These are phyloP conservation scores for Neofusicoccum sp. DNA, from an alignment of 2,329 filamentous ascomycete species.

Conservation along the genomic window DNA sequence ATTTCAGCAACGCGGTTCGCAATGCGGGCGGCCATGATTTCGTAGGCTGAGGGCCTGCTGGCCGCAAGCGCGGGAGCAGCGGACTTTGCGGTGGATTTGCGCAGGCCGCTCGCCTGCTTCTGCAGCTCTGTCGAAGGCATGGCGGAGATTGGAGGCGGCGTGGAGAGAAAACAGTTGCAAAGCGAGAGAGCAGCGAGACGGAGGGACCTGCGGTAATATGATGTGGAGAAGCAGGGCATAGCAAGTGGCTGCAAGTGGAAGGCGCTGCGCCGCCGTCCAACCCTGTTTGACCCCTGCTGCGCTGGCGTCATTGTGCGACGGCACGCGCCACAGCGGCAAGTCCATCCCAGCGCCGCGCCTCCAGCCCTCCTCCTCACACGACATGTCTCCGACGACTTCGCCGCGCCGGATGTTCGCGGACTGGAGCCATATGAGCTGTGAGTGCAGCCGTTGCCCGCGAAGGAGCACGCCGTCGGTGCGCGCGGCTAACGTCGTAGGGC, in stretches of 20 bases:
- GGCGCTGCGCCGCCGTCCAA: conserved; percentile 3
- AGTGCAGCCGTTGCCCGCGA: background rate
- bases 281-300: conserved; percentile 15
- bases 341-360: background rate
- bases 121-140: conserved; percentile 36
- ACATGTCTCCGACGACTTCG: conserved; percentile 10
- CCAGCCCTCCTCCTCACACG: background rate
- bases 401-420: background rate
- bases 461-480: background rate
- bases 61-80: conserved; percentile 10
- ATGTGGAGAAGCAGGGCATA: conserved; percentile 13
- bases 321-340: conserved; percentile 16
- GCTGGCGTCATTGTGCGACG: conserved; percentile 18
- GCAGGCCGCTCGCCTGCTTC: conserved; percentile 30
- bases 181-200: background rate
- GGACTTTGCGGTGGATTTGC: conserved; percentile 19
- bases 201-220: background rate
- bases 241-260: conserved; percentile 10
- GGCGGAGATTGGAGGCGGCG: conserved; percentile 21
- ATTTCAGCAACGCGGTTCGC: conserved; percentile 56
- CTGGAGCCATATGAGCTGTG: background rate
- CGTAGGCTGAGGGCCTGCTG: conserved; percentile 46
- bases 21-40: conserved; percentile 54
- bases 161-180: background rate
- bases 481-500: background rate